A percentile compares a stretch with the other conserved stretches of the same genome.
These are phyloP conservation scores for Massariosphaeria phaeospora DNA, from an alignment of 495 filamentous ascomycete genomes.

Conservation along the genomic window DNA sequence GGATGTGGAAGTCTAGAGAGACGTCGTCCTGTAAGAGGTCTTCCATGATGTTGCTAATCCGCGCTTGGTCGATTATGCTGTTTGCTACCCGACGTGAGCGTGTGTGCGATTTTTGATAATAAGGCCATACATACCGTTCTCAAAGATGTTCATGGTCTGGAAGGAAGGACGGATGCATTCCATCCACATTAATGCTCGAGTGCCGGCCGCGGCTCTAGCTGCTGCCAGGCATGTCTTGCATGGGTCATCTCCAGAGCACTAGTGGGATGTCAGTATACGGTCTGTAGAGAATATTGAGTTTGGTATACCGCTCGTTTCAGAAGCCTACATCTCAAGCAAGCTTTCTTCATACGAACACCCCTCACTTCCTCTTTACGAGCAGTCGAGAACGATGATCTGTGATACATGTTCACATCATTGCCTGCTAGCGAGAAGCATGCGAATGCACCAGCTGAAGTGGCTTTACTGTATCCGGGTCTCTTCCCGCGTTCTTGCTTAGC, in stretches of 20 bases:
- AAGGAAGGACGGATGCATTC: conserved; percentile 20
- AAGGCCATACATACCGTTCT: conserved; percentile 2
- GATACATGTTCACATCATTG: conserved; percentile 8
- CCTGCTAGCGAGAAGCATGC: conserved; percentile 14
- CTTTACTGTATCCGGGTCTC: background rate
- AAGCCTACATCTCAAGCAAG: conserved; percentile 17
- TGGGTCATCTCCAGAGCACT: conserved; percentile 27
- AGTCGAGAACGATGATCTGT: conserved; percentile 7
- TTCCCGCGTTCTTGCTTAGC: background rate
- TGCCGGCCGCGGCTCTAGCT: conserved; percentile 16
- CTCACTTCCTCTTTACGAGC: conserved; percentile 14
- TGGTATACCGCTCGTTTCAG: conserved; percentile 16
- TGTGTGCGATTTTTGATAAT: background rate
- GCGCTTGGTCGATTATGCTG: conserved; percentile 3
- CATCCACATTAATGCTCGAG: conserved; percentile 21
- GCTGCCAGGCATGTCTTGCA: conserved; percentile 19
- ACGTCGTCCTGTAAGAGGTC: conserved; percentile 24
- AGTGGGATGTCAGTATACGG: background rate
- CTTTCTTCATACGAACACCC: conserved; percentile 5
- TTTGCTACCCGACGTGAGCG: too few relatives aligned
- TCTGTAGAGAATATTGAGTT: background rate
- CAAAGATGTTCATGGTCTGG: conserved; percentile 15
- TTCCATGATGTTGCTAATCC: conserved; percentile 3
- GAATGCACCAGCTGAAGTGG: background rate
- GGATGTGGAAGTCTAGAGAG: conserved; percentile 22